phyloP scores from a whole-genome alignment of 306 rosid species.

The Alnus glutinosa region DNA sequence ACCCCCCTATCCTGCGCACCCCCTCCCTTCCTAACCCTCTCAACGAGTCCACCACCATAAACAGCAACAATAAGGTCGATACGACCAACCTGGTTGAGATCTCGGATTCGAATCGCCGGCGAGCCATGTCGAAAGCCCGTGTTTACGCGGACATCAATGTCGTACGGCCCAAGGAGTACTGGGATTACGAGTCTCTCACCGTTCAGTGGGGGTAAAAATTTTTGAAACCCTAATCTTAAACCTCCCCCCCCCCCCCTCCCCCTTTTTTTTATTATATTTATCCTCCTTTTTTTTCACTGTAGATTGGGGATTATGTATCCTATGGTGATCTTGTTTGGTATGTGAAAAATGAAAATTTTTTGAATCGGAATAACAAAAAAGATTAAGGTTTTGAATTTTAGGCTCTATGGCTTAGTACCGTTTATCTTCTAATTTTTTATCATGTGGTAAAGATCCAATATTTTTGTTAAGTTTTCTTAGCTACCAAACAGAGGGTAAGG shows the following conservation, averaged over 20 bases:
- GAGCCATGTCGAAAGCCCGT: constrained; percentile 77
- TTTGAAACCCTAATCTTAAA: constrained; percentile 28
- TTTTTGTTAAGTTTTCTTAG: neutral
- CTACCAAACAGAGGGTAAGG: neutral
- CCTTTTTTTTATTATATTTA: too few species aligned
- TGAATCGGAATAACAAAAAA: neutral
- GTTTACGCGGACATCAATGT: constrained; percentile 81
- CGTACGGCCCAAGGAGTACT: constrained; percentile 82
- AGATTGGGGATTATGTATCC: constrained; percentile 1
- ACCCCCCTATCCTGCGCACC: constrained; percentile 56
- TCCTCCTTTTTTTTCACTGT: neutral
- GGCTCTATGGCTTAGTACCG: neutral
- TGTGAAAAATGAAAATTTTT: constrained; percentile 2
- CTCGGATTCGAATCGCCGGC: constrained; percentile 20
- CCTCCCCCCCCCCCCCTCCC: neutral
- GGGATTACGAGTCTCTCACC: constrained; percentile 95
- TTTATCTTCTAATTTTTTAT: neutral
- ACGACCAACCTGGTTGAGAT: constrained; percentile 27
- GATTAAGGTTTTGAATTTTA: neutral
- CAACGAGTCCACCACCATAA: constrained; percentile 13
- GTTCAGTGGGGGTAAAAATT: constrained; percentile 80
- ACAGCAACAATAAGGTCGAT: neutral
- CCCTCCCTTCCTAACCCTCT: constrained; percentile 20
- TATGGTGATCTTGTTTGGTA: constrained; percentile 12
- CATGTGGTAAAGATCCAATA: neutral